phyloP scores from a whole-genome alignment of 176 grass and related monocot genomes.

The Lolium multiflorum region DNA sequence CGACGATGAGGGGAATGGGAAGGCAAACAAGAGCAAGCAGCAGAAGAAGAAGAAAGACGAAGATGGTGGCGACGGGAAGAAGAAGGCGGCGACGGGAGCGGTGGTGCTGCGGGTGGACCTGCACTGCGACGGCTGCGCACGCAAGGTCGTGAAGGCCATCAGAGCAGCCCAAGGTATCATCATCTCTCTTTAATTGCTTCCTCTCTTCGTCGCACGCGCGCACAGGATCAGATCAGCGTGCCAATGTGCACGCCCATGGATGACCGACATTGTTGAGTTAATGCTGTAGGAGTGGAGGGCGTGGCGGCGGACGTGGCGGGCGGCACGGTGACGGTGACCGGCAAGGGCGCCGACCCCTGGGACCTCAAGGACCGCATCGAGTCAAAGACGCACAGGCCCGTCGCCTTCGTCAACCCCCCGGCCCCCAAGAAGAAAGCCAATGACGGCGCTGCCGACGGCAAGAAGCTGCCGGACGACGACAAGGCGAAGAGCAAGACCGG shows the following conservation, averaged over 20 bases:
- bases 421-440: constrained; percentile 60
- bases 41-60: constrained; percentile 13
- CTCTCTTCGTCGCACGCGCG: not conserved
- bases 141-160: constrained; percentile 57
- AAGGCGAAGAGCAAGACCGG: not conserved
- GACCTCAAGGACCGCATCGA: constrained; percentile 57
- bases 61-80: constrained; percentile 17
- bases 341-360: constrained; percentile 62
- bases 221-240: not conserved
- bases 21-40: constrained; percentile 3
- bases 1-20: not conserved
- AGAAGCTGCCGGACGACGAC: not conserved
- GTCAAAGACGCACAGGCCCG: constrained; percentile 52
- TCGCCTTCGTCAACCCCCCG: constrained; percentile 60
- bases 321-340: constrained; percentile 59
- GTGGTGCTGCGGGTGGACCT: constrained; percentile 61
- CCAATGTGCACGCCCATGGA: not conserved
- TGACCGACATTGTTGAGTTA: not conserved
- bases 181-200: not conserved
- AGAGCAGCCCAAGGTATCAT: constrained; percentile 45
- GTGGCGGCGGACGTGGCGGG: constrained; percentile 48
- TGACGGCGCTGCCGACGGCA: constrained; percentile 4
- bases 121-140: constrained; percentile 76
- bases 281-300: constrained; percentile 47
- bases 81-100: not conserved